A percentile compares a stretch with the other conserved stretches of the same genome.
phyloP scores from a whole-genome alignment of 441 rosid species.

The Flueggea neowawraea region DNA sequence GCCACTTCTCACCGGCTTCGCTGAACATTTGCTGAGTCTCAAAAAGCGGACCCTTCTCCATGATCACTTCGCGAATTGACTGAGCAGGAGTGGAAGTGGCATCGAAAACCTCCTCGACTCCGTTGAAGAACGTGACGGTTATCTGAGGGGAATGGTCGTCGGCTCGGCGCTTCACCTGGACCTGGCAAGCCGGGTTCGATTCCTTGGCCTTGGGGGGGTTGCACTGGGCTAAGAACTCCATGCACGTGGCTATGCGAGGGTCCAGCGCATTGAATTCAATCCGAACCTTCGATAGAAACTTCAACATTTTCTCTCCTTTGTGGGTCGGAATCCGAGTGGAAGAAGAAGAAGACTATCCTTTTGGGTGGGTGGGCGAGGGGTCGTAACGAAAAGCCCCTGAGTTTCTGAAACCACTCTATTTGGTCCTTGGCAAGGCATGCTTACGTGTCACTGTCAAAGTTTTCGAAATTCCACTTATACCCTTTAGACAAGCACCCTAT shows the following conservation, averaged over 20 bases:
- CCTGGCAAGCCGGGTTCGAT: constrained; percentile 79
- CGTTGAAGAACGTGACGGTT: constrained; percentile 80
- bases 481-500: no score
- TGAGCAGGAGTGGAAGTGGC: constrained; percentile 78
- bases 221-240: constrained; percentile 94
- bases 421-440: no score
- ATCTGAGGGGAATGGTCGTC: constrained; percentile 86
- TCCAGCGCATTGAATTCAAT: constrained; percentile 80
- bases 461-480: no score
- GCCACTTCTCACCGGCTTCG: constrained; percentile 94
- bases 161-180: constrained; percentile 81
- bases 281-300: constrained; percentile 75
- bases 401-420: no score
- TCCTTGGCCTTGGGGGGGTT: constrained; percentile 86
- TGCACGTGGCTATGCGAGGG: constrained; percentile 75
- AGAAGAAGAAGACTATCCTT: no score
- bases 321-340: no score
- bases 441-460: no score
- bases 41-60: constrained; percentile 74
- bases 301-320: constrained; percentile 47
- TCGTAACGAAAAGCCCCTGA: no score
- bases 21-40: constrained; percentile 97
- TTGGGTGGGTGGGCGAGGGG: no score
- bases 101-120: constrained; percentile 78
- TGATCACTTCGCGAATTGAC: constrained; percentile 69